phyloP scores from a whole-genome alignment of 2,329 filamentous ascomycete genomes.

The Rutstroemia sp. region DNA sequence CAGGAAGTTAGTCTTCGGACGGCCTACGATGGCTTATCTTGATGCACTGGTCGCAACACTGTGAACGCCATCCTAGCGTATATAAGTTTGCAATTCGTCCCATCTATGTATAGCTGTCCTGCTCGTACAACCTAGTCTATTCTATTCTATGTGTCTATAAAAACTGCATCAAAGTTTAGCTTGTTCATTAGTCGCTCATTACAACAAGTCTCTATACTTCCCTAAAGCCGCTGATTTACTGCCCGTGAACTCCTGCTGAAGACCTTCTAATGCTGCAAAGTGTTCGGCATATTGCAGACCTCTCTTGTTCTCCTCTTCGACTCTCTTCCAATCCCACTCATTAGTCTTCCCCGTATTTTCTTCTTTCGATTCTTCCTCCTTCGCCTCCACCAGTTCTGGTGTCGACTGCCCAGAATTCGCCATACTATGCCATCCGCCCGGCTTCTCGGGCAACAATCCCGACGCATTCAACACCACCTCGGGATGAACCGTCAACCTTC shows the following conservation, averaged over 20 bases:
- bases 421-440: conserved; percentile 52
- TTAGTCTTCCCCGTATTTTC: conserved; percentile 2
- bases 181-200: neutral
- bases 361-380: conserved; percentile 7
- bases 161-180: too few species aligned
- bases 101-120: too few species aligned
- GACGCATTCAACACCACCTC: conserved; percentile 65
- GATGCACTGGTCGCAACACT: too few species aligned
- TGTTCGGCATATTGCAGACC: conserved; percentile 49
- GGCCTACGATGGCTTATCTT: too few species aligned
- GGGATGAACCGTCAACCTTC: conserved; percentile 76
- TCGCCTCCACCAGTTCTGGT: conserved; percentile 20
- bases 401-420: conserved; percentile 25
- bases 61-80: too few species aligned
- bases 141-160: too few species aligned
- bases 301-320: conserved; percentile 47
- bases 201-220: conserved; percentile 27
- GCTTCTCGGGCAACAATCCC: conserved; percentile 66
- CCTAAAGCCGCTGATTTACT: conserved; percentile 27
- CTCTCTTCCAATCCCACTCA: conserved; percentile 50
- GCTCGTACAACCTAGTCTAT: too few species aligned
- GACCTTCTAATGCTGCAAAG: conserved; percentile 49
- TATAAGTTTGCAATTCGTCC: too few species aligned
- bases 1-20: too few species aligned
- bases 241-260: conserved; percentile 34